Base-by-base conservation (phyloP, 257 asterid genomes). In the Fraxinus cuspidata region DNA sequence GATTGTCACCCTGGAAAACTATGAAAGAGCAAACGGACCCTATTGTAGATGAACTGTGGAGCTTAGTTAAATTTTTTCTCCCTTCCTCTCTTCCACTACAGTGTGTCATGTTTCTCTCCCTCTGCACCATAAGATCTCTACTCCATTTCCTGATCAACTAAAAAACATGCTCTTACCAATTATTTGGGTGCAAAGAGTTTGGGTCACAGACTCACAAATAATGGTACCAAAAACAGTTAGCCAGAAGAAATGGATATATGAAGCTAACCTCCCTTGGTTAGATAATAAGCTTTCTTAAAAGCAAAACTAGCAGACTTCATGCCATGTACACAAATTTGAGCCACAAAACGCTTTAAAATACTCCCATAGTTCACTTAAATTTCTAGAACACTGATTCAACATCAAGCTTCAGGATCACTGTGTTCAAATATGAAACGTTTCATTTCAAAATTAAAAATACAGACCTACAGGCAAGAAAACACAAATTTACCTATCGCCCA, bases 121-220 rank as follows among this genome's bases (percentile, higher is more conserved):
- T 68, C 49, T 71, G 12, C 74, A 31, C 27, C 65, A 19, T 40
- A 64, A 60, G 31, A 47, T 80, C 34, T 60, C 77, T 25, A 69
- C 40, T 72, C 74, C 29, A 73, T 47, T 75, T 63, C 74, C 56
- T n/a, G 65, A 9, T 56, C 60, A 13, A 0, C 65, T 7, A 21
- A 19, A 63, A 23, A 37, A 34, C 60, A 21, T 37, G 66, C 6
- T 76, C 79, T 75, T 27, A 44, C 65, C 49, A 42, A 47, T n/a
- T 58, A 40, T n/a, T 76, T 40, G 31, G 5, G 25, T 67, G 31
- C 49, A 68, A 13, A 65, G 49, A 42, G 29, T 76, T 66, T 44
- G 18, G 65, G 44, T 27, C n/a, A 40, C 35, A 28, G 19, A 32
- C 6, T 32, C 8, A 28, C 15, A 4, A 32, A 32, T 32, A 32